phyloP scores from a whole-genome alignment of 1,284 basidiomycete genomes.

The Trametes pubescens region DNA sequence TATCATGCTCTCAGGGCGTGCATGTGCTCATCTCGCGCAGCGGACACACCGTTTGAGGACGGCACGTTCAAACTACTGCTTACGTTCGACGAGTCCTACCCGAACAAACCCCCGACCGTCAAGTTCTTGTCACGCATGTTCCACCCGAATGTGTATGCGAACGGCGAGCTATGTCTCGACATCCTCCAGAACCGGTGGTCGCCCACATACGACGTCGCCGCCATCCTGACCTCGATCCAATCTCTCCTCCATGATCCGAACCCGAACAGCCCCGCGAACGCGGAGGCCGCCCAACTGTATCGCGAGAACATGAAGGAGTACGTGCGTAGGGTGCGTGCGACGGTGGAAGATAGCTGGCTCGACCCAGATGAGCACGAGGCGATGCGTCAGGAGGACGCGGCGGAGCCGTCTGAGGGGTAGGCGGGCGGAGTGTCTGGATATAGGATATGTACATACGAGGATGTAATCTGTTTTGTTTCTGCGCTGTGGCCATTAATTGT shows the following conservation, averaged over 20 bases:
- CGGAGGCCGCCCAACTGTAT: conserved; percentile 96
- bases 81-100: conserved; percentile 97
- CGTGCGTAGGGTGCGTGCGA: conserved; percentile 89
- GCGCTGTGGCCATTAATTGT: conserved; percentile 15
- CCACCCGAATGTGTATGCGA: conserved; percentile 98
- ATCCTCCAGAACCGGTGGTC: conserved; percentile 99
- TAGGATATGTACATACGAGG: conserved; percentile 13
- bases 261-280: conserved; percentile 97
- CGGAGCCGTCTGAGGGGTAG: conserved; percentile 8
- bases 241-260: conserved; percentile 97
- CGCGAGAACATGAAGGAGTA: conserved; percentile 99
- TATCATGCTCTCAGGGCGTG: neutral
- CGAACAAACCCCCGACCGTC: conserved; percentile 97
- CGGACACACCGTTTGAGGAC: conserved; percentile 98
- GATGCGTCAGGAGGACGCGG: conserved; percentile 48
- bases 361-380: conserved; percentile 78
- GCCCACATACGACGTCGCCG: conserved; percentile 98
- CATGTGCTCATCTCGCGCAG: conserved; percentile 49
- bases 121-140: conserved; percentile 99
- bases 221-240: conserved; percentile 96
- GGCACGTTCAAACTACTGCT: conserved; percentile 97
- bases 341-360: conserved; percentile 91
- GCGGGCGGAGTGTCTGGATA: neutral
- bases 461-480: conserved; percentile 11
- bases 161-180: conserved; percentile 97